Base-by-base conservation (phyloP, 306 rosid species). In the Potentilla sterilis region DNA sequence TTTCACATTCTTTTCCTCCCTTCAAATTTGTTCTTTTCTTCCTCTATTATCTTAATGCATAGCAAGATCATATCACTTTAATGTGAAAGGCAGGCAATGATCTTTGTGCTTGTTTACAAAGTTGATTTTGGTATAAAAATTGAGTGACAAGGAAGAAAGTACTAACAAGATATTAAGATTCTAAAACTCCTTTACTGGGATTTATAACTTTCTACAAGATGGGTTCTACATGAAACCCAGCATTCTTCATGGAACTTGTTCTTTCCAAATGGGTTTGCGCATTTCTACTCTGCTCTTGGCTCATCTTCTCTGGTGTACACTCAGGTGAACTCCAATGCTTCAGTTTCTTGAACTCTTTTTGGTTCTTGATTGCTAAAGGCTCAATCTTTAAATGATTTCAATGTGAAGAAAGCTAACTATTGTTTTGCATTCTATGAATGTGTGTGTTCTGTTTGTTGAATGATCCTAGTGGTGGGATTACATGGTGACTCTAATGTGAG, bases 161-260 rank as follows among this genome's bases (percentile, higher is more conserved):
- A 54, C 78, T 49, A 9, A 74, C 77, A 28, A 28, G 28, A 28
- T 28, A 28, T 28, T 28, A 28, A 28, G 28, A 83, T 85, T 87
- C 87, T 81, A 72, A 40, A 72, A 65, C 66, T 77, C 84, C 81
- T 66, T 77, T 64, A 67, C 62, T 74, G 71, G 46, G 81, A 46
- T 15, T 35, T 80, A 68, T 43, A 52, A 49, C 76, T 43, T 79
- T 73, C 67, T 77, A 65, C 70, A 64, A 51, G 77, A 88, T 89
- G 97, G 83, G 73, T 73, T 51, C 78, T 66, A 66, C 80, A 79
- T 81, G 85, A 62, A 79, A 55, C 82, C 79, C 79, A 69, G 14
- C 87, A 85, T 83, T 86, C 83, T 86, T 83, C 84, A 94, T 90
- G 96, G 98, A 81, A 86, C 84, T 88, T 75, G 85, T 68, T 81